Conservation (phyloP, 2,329 filamentous ascomycete species). For the Monilinia fructicola region DNA sequence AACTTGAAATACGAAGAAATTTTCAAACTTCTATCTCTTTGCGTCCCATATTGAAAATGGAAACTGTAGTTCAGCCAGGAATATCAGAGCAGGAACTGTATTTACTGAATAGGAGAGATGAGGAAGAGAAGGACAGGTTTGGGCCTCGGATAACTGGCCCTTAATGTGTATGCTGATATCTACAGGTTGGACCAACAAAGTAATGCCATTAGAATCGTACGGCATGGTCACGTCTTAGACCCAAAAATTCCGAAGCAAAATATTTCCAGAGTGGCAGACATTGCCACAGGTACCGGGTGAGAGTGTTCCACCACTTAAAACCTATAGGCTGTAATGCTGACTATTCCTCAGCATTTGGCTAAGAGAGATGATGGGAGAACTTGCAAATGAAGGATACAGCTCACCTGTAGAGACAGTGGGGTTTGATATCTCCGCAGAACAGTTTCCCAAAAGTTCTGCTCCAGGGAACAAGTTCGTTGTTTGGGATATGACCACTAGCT, state of each 20-base stretch:
- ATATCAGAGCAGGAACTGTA: not conserved
- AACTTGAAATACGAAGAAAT: not conserved
- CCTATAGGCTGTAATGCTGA: not conserved
- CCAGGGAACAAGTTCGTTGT: not conserved
- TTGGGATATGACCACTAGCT: conserved; percentile 3
- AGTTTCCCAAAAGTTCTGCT: not conserved
- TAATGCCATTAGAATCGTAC: accelerated
- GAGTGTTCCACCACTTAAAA: not conserved
- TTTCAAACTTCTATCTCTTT: not conserved
- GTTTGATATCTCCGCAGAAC: not conserved
- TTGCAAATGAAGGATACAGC: not conserved
- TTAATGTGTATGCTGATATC: not conserved
- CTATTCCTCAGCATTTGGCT: not conserved
- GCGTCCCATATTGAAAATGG: not conserved
- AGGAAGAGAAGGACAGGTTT: conserved; percentile 6
- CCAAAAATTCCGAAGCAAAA: conserved; percentile 11
- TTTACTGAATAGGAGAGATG: conserved; percentile 8
- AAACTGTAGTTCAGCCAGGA: not conserved
- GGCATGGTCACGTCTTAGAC: not conserved
- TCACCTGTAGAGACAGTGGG: not conserved
- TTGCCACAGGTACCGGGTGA: conserved; percentile 8
- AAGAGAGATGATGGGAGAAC: not conserved
- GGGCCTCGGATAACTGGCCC: not conserved
- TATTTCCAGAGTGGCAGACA: not conserved
- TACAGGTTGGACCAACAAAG: not conserved